These are phyloP conservation scores for Fusarium sp. DNA, from an alignment of 2,329 filamentous ascomycete genomes.

Conservation along the genomic window DNA sequence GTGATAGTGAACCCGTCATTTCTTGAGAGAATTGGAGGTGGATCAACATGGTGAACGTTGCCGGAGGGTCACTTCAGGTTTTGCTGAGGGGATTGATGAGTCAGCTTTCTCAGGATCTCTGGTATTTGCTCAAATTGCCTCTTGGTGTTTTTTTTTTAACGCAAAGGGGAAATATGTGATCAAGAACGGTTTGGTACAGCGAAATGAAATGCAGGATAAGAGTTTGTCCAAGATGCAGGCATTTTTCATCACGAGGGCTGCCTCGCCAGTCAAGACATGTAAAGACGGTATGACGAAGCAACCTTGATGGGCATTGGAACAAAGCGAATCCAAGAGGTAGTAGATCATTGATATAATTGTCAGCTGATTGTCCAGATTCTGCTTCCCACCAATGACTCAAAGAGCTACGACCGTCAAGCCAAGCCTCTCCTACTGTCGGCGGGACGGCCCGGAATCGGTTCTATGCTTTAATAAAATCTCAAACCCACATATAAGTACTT, in stretches of 20 bases:
- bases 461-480: too few species aligned
- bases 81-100: constrained; percentile 33
- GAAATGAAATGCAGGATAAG: neutral
- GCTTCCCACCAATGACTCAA: neutral
- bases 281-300: constrained; percentile 1
- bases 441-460: neutral
- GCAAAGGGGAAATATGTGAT: neutral
- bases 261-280: too few species aligned
- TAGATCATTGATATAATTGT: neutral
- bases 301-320: constrained; percentile 18
- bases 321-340: neutral
- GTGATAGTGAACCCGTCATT: constrained; percentile 39
- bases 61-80: neutral
- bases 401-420: neutral
- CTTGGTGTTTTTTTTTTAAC: neutral
- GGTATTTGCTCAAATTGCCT: constrained; percentile 9
- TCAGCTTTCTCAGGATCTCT: constrained; percentile 16
- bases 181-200: neutral
- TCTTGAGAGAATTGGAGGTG: constrained; percentile 19
- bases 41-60: constrained; percentile 27
- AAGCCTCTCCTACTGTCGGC: neutral
- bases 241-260: neutral
- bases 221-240: neutral
- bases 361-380: neutral
- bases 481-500: too few species aligned